Evolutionary conservation across 2,329 filamentous ascomycete species (phyloP).

Genomic region (Hypoxylon sp.): DNA sequence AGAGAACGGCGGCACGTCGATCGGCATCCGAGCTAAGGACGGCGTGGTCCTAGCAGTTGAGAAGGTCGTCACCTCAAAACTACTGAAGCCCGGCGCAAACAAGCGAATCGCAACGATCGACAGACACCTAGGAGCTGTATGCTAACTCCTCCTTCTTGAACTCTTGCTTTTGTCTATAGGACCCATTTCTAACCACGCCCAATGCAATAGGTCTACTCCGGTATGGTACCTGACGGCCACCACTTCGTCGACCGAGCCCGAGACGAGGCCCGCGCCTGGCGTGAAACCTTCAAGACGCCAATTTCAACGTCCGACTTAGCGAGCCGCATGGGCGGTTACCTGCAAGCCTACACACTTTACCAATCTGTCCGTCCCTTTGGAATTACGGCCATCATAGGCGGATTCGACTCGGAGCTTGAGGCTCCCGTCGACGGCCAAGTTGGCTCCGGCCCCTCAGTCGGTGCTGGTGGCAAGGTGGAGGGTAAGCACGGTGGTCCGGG

Average conservation of each 20-base stretch:
- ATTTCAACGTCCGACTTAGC: conserved; percentile 92
- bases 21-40: conserved; percentile 97
- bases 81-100: conserved; percentile 94
- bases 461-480: conserved; percentile 84
- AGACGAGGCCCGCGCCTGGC: conserved; percentile 93
- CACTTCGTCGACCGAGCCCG: conserved; percentile 96
- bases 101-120: conserved; percentile 97
- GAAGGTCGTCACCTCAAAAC: conserved; percentile 95
- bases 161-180: too few species aligned
- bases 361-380: conserved; percentile 97
- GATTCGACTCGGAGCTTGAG: conserved; percentile 92
- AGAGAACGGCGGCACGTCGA: conserved; percentile 95
- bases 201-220: conserved; percentile 83
- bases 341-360: conserved; percentile 98
- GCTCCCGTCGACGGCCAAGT: conserved; percentile 91
- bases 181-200: conserved; percentile 3
- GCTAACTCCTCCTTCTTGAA: conserved; percentile 54
- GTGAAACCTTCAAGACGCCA: conserved; percentile 92
- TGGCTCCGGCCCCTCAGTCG: conserved; percentile 81
- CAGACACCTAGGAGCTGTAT: conserved; percentile 91
- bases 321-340: conserved; percentile 93
- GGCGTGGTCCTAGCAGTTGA: conserved; percentile 96
- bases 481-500: conserved; percentile 88
- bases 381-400: conserved; percentile 93
- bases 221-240: conserved; percentile 93